Evolutionary conservation across 2,329 filamentous ascomycete species (phyloP), one percentile per base, ranked within the genome.

Genomic region (Leptographium radiaticola): DNA sequence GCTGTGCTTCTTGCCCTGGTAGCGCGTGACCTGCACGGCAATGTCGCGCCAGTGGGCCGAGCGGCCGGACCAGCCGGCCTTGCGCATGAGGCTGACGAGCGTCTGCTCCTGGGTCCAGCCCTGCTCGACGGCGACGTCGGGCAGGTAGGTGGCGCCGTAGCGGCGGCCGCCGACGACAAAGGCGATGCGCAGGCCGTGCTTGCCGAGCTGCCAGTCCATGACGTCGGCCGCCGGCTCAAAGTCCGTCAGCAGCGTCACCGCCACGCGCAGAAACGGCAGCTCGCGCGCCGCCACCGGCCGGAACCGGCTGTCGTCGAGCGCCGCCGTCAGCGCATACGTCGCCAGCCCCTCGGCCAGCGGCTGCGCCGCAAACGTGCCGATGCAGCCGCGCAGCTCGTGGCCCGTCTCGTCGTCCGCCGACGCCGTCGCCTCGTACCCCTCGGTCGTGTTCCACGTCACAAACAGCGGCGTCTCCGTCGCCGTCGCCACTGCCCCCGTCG

Each of bases 81-180:
- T 98, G 56, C 88, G 78, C 84, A 96, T 93, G 64, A 97, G 71
- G 68, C 87, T 94, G 53, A 89, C 77, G 3, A 98, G 68, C 0
- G 91, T 87, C 75, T 97, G 88, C 66, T 97, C 90, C 68, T 93
- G 90, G 12, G 79, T 87, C 93, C 93, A 98, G 16, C 88, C 90
- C 67, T 97, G 93, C 73, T 98, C 93, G 1, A 79, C 73, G 11
- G 91, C 86, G 7, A 98, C 89, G 65, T 96, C 88, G 0, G 93
- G 93, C 15, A 98, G 76, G 64, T 97, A 98, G 0, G 93, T 62
- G 1, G 89, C 80, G 16, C 89, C 87, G 64, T 88, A 89, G 48
- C 86, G 80, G 50, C 82, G 77, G 16, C 82, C 82, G 59, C 82
- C 77, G 61, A 88, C 75, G n/a, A 75, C 74, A 69, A 98, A 97